Base-by-base conservation (phyloP, 371 early-diverging fungal genomes). In the Zychaea mexicana region DNA sequence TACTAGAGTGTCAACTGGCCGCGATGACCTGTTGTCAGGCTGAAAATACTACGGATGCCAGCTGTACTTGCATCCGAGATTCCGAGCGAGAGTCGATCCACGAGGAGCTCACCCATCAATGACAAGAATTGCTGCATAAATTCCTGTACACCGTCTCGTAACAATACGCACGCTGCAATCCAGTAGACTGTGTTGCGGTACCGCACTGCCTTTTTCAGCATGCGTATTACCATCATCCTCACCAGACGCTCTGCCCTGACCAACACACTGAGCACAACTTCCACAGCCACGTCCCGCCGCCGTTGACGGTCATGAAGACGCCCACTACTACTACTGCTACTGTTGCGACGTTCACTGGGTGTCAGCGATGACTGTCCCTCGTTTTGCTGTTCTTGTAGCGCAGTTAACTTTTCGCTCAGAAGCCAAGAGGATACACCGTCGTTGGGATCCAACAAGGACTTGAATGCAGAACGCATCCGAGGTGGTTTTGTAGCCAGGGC, bases 81-180 rank as follows among this genome's bases (percentile, higher is more conserved):
- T 8, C 49, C 49, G 8, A 36, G 26, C 13, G 45, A 26, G 0
- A 53, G 38, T 31, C 62, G 65, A 52, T 62, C 58, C 2, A 60
- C 58, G 17, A 72, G 30, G 1, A 70, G 31, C 56, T 71, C 67
- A 58, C 73, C 65, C 58, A 71, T 47, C 22, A 76, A 38, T 22
- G 71, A 47, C 38, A 73, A 59, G n/a, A 76, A 17, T 22, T 64
- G 65, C 32, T 78, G 71, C 1, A 71, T 19, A 22, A 75, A 26
- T 30, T 76, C 70, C 38, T 71, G 69, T 8, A 76, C 55, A n/a
- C 79, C 69, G 39, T 73, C 69, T 32, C 77, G 52, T 27, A 79
- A 46, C 13, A 76, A 38, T 21, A 79, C 38, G 49, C 72, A 74
- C 1, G 72, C 71, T 10, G 67, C 28, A 19, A 79, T 52, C 79